Evolutionary conservation across 768 basidiomycete genomes (phyloP).

Genomic region (Suillus sp.): DNA sequence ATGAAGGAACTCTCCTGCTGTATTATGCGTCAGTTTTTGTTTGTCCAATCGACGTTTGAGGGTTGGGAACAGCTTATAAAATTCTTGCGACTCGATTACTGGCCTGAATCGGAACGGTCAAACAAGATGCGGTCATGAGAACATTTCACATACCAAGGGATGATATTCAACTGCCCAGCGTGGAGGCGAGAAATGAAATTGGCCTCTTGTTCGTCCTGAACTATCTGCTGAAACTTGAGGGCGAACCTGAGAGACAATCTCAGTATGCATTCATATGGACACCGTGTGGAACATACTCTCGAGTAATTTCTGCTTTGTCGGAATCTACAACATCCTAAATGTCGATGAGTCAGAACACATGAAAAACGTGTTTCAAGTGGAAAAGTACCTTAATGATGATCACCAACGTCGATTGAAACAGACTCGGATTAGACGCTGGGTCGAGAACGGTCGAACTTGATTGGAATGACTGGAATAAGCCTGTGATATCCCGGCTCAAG

Average conservation of each 20-base stretch:
- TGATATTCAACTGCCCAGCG: slow-evolving; percentile 53
- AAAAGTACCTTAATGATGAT: slow-evolving; percentile 61
- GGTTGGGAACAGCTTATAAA: slow-evolving; percentile 53
- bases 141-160: slow-evolving; percentile 50
- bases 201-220: slow-evolving; percentile 58
- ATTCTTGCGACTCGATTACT: slow-evolving; percentile 62
- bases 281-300: slow-evolving; percentile 46
- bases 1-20: slow-evolving; percentile 56
- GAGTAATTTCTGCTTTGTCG: slow-evolving; percentile 57
- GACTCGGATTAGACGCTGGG: slow-evolving; percentile 55
- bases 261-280: background rate
- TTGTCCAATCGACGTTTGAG: slow-evolving; percentile 51
- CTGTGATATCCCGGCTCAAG: slow-evolving; percentile 59
- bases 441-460: slow-evolving; percentile 58
- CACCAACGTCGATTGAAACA: slow-evolving; percentile 60
- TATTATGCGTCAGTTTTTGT: slow-evolving; percentile 49
- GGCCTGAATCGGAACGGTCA: slow-evolving; percentile 32
- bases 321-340: slow-evolving; percentile 62
- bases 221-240: slow-evolving; percentile 60
- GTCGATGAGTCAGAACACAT: background rate
- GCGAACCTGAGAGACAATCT: slow-evolving; percentile 43
- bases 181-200: slow-evolving; percentile 68
- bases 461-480: slow-evolving; percentile 64
- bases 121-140: background rate
- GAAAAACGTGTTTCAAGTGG: background rate